phyloP scores from a whole-genome alignment of 2,329 filamentous ascomycete species.

The Tetracladium maxilliforme region DNA sequence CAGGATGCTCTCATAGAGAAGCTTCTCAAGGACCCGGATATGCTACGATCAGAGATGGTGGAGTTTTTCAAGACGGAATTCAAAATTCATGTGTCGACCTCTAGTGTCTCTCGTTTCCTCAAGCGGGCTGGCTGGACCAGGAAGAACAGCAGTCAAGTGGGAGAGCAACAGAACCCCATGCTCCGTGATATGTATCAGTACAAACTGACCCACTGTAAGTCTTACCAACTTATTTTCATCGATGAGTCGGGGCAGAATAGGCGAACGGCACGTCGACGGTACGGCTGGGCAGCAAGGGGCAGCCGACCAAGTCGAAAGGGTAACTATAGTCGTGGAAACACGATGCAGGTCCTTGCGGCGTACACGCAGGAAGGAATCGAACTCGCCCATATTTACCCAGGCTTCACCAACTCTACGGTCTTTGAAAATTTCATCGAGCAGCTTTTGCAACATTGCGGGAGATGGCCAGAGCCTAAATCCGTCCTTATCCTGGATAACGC shows the following conservation, averaged over 20 bases:
- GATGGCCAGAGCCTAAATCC: constrained; percentile 16
- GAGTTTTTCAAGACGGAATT: too few species aligned
- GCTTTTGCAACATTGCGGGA: constrained; percentile 15
- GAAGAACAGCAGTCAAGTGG: constrained; percentile 14
- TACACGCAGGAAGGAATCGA: constrained; percentile 11
- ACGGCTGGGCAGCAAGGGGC: constrained; percentile 18
- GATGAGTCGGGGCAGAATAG: constrained; percentile 22
- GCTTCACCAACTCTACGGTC: constrained; percentile 12
- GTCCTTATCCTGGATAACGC: constrained; percentile 20
- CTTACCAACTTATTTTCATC: constrained; percentile 18
- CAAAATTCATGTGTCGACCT: too few species aligned
- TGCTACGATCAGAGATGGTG: too few species aligned
- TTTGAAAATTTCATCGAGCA: constrained; percentile 17
- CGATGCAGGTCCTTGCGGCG: constrained; percentile 10
- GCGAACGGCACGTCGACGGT: constrained; percentile 16
- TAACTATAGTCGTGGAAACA: constrained; percentile 8
- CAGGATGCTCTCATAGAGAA: too few species aligned
- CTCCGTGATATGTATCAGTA: constrained; percentile 19
- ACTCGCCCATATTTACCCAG: constrained; percentile 11
- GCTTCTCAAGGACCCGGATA: too few species aligned
- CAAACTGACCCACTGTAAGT: constrained; percentile 15
- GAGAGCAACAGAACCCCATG: constrained; percentile 16
- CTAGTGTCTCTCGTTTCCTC: too few species aligned
- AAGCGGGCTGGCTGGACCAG: constrained; percentile 16
- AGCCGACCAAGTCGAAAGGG: constrained; percentile 12